Conservation (phyloP, 306 rosid genomes). For the Herpetospermum pedunculosum region DNA sequence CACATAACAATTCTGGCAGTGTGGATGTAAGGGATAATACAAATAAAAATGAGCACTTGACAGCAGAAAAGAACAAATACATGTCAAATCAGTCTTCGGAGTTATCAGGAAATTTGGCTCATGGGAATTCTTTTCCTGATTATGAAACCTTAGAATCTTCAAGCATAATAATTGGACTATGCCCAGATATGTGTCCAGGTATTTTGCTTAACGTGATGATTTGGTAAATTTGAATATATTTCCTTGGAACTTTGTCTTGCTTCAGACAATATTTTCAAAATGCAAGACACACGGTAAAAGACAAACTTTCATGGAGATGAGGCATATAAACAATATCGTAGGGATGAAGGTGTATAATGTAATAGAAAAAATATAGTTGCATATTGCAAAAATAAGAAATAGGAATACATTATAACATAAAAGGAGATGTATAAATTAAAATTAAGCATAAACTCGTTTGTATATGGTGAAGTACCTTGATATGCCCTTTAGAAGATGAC, state of each 20-base stretch:
- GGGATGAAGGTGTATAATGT: neutral
- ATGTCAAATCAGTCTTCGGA: slow-evolving; percentile 26
- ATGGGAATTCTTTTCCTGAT: slow-evolving; percentile 34
- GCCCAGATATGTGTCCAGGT: slow-evolving; percentile 99
- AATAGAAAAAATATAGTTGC: neutral
- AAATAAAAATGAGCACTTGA: slow-evolving; percentile 21
- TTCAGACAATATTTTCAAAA: neutral
- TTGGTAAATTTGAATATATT: slow-evolving; percentile 5
- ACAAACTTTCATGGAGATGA: neutral
- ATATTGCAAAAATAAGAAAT: neutral
- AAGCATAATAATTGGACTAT: slow-evolving; percentile 55
- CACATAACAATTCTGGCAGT: slow-evolving; percentile 29
- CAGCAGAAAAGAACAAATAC: slow-evolving; percentile 31
- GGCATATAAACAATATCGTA: neutral
- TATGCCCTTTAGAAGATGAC: neutral
- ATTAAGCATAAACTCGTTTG: neutral
- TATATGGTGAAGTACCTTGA: neutral
- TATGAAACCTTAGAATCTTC: slow-evolving; percentile 41
- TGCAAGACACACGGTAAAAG: neutral
- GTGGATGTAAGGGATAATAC: slow-evolving; percentile 31
- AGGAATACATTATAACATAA: neutral
- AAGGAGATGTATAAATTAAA: neutral
- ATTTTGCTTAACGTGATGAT: slow-evolving; percentile 23
- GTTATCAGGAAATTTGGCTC: slow-evolving; percentile 28
- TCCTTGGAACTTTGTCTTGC: slow-evolving; percentile 5